Evolutionary conservation across 257 asterid genomes (phyloP), one percentile per base, ranked within the genome.

Genomic region (Solanum clarkiae): DNA sequence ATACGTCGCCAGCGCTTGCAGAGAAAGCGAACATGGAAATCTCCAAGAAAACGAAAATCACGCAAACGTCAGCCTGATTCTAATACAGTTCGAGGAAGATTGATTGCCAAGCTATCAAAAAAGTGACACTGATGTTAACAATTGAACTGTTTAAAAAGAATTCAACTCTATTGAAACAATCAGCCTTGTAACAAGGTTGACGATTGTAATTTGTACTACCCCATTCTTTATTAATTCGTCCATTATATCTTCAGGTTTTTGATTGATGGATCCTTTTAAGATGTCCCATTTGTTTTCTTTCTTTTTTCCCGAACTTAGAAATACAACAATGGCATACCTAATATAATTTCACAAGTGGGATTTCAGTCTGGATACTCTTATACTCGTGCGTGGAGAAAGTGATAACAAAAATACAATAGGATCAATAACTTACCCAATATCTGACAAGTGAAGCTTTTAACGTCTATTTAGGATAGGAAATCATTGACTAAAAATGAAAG

Each of bases 21-120:
- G 80, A 85, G 86, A 80, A 91, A 14, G 84, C 56, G 62, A 85
- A 16, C 86, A 2, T 20, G 80, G 62, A 90, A 81, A 90, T 92
- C 85, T 77, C 89, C 92, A 10, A 90, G 87, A 87, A 87, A 87
- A 80, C 88, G 85, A 87, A 92, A 85, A 84, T 42, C 84, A 5
- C 80, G 83, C 22, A 93, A 85, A 84, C 86, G 32, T 29, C 53
- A 79, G 88, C 84, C 89, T 15, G 86, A 89, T 88, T 24, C 47
- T 85, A 89, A 86, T 82, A 93, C 95, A 24, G 97, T 91, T 87
- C 92, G 94, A 32, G 97, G 95, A 88, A 90, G 98, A 89, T 86
- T 94, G 85, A 81, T 91, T 84, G 91, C 94, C 40, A 93, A 94
- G 88, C 91, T 93, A 63, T 86, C 86, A 40, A 91, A 92, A 86